Conservation (phyloP, 306 rosid species). For the Sesbania bispinosa region DNA sequence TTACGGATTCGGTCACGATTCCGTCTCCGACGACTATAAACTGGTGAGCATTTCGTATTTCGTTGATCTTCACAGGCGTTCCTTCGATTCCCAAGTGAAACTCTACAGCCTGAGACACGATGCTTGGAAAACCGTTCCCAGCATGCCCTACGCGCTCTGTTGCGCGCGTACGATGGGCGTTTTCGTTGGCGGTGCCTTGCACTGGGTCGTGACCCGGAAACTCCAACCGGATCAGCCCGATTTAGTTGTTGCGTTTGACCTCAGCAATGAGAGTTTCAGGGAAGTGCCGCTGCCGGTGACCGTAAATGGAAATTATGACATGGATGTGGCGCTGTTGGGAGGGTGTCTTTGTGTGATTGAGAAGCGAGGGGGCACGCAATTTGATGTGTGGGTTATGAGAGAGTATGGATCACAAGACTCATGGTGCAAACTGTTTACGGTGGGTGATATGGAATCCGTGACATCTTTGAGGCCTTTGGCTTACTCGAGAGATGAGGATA, state of each 20-base stretch:
- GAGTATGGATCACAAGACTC: constrained; percentile 46
- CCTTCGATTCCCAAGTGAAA: constrained; percentile 42
- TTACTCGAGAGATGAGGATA: constrained; percentile 39
- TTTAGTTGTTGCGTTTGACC: constrained; percentile 48
- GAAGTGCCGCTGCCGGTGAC: constrained; percentile 54
- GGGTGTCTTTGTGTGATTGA: constrained; percentile 53
- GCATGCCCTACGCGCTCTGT: constrained; percentile 53
- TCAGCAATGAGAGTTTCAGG: constrained; percentile 31
- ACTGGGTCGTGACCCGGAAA: constrained; percentile 62
- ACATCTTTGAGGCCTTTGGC: constrained; percentile 55
- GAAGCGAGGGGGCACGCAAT: neutral
- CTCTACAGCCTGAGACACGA: constrained; percentile 49
- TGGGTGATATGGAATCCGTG: constrained; percentile 7
- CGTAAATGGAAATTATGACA: constrained; percentile 17
- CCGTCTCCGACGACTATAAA: constrained; percentile 40
- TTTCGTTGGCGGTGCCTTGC: constrained; percentile 42
- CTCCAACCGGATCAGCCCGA: constrained; percentile 30
- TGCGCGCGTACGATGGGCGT: constrained; percentile 59
- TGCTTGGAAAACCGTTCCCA: constrained; percentile 45
- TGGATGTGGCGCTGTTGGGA: constrained; percentile 48
- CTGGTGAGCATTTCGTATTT: constrained; percentile 60
- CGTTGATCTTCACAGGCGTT: constrained; percentile 28
- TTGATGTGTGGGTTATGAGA: constrained; percentile 71
- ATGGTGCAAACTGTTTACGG: constrained; percentile 49
- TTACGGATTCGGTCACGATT: constrained; percentile 63